phyloP scores from a whole-genome alignment of 805 yeast genomes.

The Ogataea haglerorum region DNA sequence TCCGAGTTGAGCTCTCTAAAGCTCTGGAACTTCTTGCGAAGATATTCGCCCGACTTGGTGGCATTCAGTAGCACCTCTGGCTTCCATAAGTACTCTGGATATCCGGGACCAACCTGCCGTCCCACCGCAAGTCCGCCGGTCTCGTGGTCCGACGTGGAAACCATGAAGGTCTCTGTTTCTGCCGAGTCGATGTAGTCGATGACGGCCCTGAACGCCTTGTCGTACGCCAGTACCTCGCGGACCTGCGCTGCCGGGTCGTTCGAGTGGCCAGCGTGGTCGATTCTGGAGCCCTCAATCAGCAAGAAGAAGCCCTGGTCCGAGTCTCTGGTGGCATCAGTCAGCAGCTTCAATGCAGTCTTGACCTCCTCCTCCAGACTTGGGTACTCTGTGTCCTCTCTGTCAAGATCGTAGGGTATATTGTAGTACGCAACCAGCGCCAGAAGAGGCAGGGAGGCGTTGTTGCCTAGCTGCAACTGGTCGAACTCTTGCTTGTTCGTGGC shows the following conservation, averaged over 20 bases:
- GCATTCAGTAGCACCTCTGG: slow-evolving; percentile 74
- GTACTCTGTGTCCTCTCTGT: slow-evolving; percentile 54
- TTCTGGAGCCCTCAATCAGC: slow-evolving; percentile 86
- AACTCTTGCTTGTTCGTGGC: slow-evolving; percentile 58
- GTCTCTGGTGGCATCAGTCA: slow-evolving; percentile 62
- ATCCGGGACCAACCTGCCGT: slow-evolving; percentile 61
- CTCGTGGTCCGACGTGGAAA: slow-evolving; percentile 91
- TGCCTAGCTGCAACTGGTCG: slow-evolving; percentile 53
- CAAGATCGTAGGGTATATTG: slow-evolving; percentile 84
- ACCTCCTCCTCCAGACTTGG: slow-evolving; percentile 84
- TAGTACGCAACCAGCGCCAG: slow-evolving; percentile 70
- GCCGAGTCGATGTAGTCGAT: slow-evolving; percentile 62
- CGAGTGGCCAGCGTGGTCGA: slow-evolving; percentile 93
- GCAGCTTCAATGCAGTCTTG: slow-evolving; percentile 64
- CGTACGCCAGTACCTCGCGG: slow-evolving; percentile 84
- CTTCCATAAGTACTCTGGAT: slow-evolving; percentile 87
- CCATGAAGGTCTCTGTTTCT: slow-evolving; percentile 71
- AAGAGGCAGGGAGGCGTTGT: slow-evolving; percentile 69
- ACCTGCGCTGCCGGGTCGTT: slow-evolving; percentile 96
- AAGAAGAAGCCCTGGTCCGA: slow-evolving; percentile 83
- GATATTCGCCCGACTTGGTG: slow-evolving; percentile 72
- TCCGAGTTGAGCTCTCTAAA: slow-evolving; percentile 11
- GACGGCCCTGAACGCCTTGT: slow-evolving; percentile 74
- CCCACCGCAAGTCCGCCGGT: slow-evolving; percentile 94
- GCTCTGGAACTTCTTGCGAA: slow-evolving; percentile 44